Evolutionary conservation across 2,329 filamentous ascomycete species (phyloP).

Genomic region (Phialocephala sp.): DNA sequence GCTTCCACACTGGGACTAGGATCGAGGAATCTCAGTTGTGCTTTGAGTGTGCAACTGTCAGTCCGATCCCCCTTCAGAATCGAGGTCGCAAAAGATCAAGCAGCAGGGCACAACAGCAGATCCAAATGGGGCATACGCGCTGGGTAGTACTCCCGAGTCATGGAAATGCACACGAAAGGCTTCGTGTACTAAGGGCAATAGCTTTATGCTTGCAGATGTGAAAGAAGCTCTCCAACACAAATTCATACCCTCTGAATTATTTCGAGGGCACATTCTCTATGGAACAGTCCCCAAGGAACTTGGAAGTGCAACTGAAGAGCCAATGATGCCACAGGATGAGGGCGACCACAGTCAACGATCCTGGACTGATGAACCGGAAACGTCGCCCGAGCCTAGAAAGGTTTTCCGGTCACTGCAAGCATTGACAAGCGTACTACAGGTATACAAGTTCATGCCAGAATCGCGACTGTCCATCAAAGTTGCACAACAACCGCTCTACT

Average conservation of each 20-base stretch:
- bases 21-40: neutral
- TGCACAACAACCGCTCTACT: neutral
- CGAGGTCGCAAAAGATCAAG: neutral
- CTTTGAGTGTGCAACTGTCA: neutral
- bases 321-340: no score
- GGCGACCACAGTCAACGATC: no score
- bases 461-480: neutral
- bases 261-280: no score
- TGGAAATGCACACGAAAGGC: neutral
- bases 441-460: neutral
- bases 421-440: neutral
- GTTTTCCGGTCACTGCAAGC: neutral
- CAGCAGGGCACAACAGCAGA: neutral
- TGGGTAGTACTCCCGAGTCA: neutral
- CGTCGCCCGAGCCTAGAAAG: neutral
- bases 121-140: neutral
- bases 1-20: no score
- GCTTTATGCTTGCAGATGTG: neutral
- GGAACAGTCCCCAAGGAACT: no score
- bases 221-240: neutral
- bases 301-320: no score
- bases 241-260: no score
- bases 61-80: neutral
- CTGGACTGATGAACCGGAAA: neutral
- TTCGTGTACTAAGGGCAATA: neutral